A percentile compares a stretch with the other conserved stretches of the same genome.
phyloP scores from a whole-genome alignment of 805 yeast species.

The Saturnispora hagleri region DNA sequence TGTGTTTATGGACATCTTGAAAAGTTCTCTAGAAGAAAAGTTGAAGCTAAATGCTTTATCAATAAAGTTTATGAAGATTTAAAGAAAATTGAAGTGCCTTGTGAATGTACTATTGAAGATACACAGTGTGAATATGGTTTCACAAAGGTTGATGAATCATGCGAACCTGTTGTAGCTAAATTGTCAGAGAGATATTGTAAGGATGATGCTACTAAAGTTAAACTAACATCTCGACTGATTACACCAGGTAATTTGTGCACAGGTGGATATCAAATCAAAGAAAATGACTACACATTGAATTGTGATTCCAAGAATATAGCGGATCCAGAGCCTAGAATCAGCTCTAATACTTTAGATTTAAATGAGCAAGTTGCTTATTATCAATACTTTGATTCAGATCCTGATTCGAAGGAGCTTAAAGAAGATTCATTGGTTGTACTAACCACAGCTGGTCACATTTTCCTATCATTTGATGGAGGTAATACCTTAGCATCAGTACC shows the following conservation, averaged over 20 bases:
- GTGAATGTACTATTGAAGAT: slow-evolving; percentile 58
- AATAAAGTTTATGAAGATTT: slow-evolving; percentile 39
- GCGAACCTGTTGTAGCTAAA: slow-evolving; percentile 31
- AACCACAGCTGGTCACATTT: slow-evolving; percentile 43
- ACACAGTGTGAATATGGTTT: slow-evolving; percentile 62
- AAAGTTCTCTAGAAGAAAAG: slow-evolving; percentile 53
- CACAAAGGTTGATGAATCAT: slow-evolving; percentile 30
- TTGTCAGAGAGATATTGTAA: slow-evolving; percentile 18
- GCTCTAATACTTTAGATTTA: slow-evolving; percentile 34
- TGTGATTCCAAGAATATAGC: slow-evolving; percentile 28
- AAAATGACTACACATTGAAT: slow-evolving; percentile 24
- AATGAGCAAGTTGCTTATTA: slow-evolving; percentile 47
- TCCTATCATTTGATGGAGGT: slow-evolving; percentile 68
- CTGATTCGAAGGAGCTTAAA: slow-evolving; percentile 26
- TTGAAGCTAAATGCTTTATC: slow-evolving; percentile 55
- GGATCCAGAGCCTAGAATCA: slow-evolving; percentile 19
- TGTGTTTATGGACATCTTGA: slow-evolving; percentile 69
- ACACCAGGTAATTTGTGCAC: slow-evolving; percentile 23
- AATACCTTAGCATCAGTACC: slow-evolving; percentile 27
- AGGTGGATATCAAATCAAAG: slow-evolving; percentile 16
- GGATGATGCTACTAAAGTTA: slow-evolving; percentile 14
- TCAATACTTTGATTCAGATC: slow-evolving; percentile 49
- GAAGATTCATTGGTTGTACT: slow-evolving; percentile 61
- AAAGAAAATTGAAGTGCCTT: slow-evolving; percentile 40
- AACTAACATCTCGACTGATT: slow-evolving; percentile 19